Conservation (phyloP, 495 filamentous ascomycete species). For the Podospora pseudocomata region DNA sequence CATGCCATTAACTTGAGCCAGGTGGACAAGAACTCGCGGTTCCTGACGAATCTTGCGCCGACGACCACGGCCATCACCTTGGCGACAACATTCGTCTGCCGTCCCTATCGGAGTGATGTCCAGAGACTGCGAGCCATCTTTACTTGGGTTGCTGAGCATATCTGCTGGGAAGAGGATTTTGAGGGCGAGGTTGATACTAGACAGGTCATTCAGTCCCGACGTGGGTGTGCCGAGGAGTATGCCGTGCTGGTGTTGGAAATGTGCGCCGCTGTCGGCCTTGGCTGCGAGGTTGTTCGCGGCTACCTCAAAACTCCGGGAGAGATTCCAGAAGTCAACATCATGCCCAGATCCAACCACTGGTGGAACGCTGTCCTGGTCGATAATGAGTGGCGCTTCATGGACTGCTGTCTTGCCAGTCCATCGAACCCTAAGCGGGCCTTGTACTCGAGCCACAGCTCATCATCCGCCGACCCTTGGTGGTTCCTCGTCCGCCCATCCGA, state of each 20-base stretch:
- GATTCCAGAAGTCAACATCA: constrained; percentile 66
- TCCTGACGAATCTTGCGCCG: constrained; percentile 84
- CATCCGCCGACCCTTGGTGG: constrained; percentile 80
- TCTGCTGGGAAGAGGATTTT: constrained; percentile 93
- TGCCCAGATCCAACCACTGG: constrained; percentile 88
- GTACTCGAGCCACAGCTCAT: constrained; percentile 67
- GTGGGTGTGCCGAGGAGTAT: constrained; percentile 88
- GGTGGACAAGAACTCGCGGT: constrained; percentile 94
- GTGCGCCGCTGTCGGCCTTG: constrained; percentile 85
- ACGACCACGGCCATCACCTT: constrained; percentile 80
- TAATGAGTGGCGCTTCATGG: constrained; percentile 94
- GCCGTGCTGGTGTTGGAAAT: constrained; percentile 86
- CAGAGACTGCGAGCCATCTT: constrained; percentile 92
- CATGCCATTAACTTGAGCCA: constrained; percentile 69
- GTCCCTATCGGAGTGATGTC: constrained; percentile 91
- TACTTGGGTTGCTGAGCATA: constrained; percentile 92
- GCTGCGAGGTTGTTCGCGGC: constrained; percentile 77
- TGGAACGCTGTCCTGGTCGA: constrained; percentile 97
- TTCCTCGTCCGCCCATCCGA: constrained; percentile 85
- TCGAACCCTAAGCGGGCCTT: constrained; percentile 74
- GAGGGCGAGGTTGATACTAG: constrained; percentile 74
- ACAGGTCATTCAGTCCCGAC: constrained; percentile 74
- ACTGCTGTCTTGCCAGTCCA: constrained; percentile 86
- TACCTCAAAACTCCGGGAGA: constrained; percentile 91
- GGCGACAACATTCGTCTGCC: constrained; percentile 87